Conservation (phyloP, 805 yeast species). For the Saccharomyces jurei region DNA sequence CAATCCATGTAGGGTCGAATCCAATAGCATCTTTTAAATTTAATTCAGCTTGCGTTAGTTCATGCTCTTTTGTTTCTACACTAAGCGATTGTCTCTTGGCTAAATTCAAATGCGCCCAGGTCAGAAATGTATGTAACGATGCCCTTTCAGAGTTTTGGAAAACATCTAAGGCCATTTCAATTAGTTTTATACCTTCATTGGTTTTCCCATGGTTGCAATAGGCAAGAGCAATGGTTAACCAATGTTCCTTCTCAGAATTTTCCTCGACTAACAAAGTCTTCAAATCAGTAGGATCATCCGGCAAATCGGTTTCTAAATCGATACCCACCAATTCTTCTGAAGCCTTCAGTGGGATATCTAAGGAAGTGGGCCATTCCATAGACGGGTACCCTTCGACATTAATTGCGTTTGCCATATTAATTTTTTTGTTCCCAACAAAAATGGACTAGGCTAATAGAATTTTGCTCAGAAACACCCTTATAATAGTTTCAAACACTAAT, state of each 20-base stretch:
- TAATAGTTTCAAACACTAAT: no score
- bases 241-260: slow-evolving; percentile 62
- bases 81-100: slow-evolving; percentile 27
- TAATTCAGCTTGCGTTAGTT: slow-evolving; percentile 36
- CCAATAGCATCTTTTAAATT: slow-evolving; percentile 42
- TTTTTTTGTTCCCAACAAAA: neutral
- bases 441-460: neutral
- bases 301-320: slow-evolving; percentile 71
- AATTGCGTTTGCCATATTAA: neutral
- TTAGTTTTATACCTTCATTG: slow-evolving; percentile 56
- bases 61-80: slow-evolving; percentile 23
- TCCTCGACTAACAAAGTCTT: slow-evolving; percentile 74
- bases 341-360: slow-evolving; percentile 62
- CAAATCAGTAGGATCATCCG: slow-evolving; percentile 83
- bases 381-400: slow-evolving; percentile 19
- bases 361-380: slow-evolving; percentile 26
- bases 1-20: slow-evolving; percentile 38
- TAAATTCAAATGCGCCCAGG: slow-evolving; percentile 62
- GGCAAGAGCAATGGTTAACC: slow-evolving; percentile 79
- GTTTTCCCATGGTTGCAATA: slow-evolving; percentile 56
- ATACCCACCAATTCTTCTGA: slow-evolving; percentile 81
- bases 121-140: slow-evolving; percentile 51
- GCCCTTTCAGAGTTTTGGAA: slow-evolving; percentile 33
- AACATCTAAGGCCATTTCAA: slow-evolving; percentile 48
- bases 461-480: neutral